Base-by-base conservation (phyloP, 768 basidiomycete genomes). In the Boletus rubroflammeus region DNA sequence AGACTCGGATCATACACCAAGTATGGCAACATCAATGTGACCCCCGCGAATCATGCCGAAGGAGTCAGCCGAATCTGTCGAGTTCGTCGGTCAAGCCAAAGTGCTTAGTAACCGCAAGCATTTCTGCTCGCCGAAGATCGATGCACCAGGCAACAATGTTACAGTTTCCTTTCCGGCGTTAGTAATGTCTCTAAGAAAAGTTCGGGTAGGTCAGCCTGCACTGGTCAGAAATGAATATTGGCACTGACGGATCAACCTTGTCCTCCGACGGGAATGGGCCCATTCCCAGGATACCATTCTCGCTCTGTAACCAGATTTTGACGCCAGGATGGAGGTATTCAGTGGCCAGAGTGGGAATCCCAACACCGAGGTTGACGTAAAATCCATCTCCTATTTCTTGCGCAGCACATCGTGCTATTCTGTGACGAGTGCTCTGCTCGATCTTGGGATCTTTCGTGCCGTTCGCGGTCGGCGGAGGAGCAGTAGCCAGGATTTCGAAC, bases 41-140 rank as follows among this genome's bases (percentile, higher is more conserved):
- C 94, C 93, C 43, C 93, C 93, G 58, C 93, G 88, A 72, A 98
- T 96, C 95, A 96, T 96, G 10, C 86, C 86, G 65, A 97, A 97
- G 2, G 91, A 94, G 72, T 94, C 92, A 60, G 82, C 83, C 9
- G 90, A 93, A 71, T 95, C 88, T 54, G 51, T 42, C 44, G 7
- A 19, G 54, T 29, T 50, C 36, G 40, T 51, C 25, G 36, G 41
- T 44, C 49, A 42, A 28, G 6, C 40, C 88, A 32, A 10, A 31
- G 6, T 25, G 10, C n/a, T n/a, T 3, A 21, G 10, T 29, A 40
- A 44, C 14, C 19, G 43, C 46, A 15, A 41, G 87, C 88, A 64
- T 90, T 91, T 61, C 43, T 25, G 65, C 83, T 55, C 60, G 85
- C 89, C 93, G 65, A 98, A 97, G 10, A 91, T 76, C 7, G 93